These are phyloP conservation scores for Oenanthe sinensis DNA, from an alignment of 129 eudicot genomes.

Conservation along the genomic window DNA sequence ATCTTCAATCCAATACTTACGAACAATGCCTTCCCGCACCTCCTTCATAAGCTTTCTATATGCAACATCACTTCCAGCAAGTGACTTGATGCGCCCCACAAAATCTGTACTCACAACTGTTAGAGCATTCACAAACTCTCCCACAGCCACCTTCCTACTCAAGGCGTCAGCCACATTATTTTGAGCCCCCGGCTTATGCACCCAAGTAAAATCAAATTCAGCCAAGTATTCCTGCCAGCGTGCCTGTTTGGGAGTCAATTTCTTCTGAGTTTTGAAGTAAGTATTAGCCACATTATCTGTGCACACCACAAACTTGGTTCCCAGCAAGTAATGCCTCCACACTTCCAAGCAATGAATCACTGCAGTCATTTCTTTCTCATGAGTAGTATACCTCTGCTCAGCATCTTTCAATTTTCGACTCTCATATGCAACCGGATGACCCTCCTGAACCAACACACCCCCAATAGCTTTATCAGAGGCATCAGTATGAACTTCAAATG, in stretches of 20 bases:
- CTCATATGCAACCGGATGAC: not conserved
- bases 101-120: not conserved
- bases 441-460: too few species aligned
- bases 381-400: not conserved
- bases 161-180: not conserved
- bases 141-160: not conserved
- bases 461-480: not conserved
- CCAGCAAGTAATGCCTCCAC: too few species aligned
- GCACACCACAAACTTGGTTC: too few species aligned
- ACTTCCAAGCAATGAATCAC: not conserved
- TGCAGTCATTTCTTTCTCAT: not conserved
- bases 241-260: not conserved
- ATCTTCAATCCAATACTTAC: not conserved
- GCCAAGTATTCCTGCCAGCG: slow-evolving; percentile 2
- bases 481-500: not conserved
- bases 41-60: not conserved
- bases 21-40: not conserved
- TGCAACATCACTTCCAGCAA: too few species aligned
- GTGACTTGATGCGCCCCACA: not conserved
- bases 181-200: not conserved
- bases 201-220: not conserved
- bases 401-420: not conserved
- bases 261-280: not conserved
- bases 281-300: too few species aligned
- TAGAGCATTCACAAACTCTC: not conserved